Conservation (phyloP, 2,329 filamentous ascomycete genomes). For the Colletotrichum lupini region DNA sequence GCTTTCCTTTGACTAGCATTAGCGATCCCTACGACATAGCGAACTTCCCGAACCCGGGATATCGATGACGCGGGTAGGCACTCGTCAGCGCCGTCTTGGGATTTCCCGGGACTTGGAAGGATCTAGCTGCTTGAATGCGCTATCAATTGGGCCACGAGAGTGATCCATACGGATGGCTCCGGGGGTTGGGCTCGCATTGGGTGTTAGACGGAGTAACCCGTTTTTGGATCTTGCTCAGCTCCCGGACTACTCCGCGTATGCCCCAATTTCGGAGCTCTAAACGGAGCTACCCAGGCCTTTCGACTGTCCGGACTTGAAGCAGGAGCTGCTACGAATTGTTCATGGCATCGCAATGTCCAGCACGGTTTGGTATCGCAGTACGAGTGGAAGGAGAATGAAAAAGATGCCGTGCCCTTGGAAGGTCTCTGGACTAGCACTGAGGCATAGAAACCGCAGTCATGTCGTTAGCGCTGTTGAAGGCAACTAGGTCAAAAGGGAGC, state of each 20-base stretch:
- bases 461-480: not conserved
- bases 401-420: not conserved
- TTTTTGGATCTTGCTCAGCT: not conserved
- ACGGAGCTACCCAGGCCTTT: constrained; percentile 1
- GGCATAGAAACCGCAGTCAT: not conserved
- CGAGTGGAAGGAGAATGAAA: not conserved
- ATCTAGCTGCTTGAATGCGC: not conserved
- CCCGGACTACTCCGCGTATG: constrained; percentile 8
- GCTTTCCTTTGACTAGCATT: constrained; percentile 25
- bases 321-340: not conserved
- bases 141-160: too few relatives aligned
- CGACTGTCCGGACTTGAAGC: not conserved
- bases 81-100: not conserved
- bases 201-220: constrained; percentile 8
- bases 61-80: not conserved
- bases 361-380: not conserved
- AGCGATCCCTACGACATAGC: constrained; percentile 9
- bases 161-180: not conserved
- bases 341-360: not conserved
- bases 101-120: too few relatives aligned
- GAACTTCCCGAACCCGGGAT: constrained; percentile 3
- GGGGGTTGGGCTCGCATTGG: not conserved
- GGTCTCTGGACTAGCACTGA: not conserved
- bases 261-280: not conserved
- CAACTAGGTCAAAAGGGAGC: not conserved